These are phyloP conservation scores for Brassica juncea DNA, from an alignment of 345 rosid genomes.

Conservation along the genomic window DNA sequence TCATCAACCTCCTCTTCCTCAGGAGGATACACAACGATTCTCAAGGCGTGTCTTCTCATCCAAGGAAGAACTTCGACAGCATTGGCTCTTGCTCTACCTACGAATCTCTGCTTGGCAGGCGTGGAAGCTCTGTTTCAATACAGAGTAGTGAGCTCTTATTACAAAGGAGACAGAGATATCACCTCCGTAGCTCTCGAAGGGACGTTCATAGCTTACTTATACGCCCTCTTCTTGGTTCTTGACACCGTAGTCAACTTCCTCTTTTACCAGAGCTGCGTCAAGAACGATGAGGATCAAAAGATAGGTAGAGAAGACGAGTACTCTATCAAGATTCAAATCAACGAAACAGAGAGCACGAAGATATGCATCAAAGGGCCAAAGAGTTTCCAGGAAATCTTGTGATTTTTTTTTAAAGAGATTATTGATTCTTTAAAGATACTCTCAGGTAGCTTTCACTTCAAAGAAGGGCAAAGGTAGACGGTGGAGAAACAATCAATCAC, in stretches of 20 bases:
- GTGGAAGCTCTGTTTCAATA: constrained; percentile 76
- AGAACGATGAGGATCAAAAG: constrained; percentile 28
- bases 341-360: constrained; percentile 37
- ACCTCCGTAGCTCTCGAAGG: constrained; percentile 51
- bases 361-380: constrained; percentile 29
- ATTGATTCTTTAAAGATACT: constrained; percentile 33
- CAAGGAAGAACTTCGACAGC: constrained; percentile 66
- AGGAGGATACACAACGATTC: constrained; percentile 61
- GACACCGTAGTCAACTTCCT: constrained; percentile 59
- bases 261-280: constrained; percentile 62
- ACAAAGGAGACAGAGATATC: constrained; percentile 22
- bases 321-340: constrained; percentile 42
- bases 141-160: constrained; percentile 49
- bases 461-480: constrained; percentile 21
- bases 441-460: constrained; percentile 32
- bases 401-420: constrained; percentile 21
- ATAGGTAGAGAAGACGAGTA: constrained; percentile 39
- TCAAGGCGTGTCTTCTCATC: constrained; percentile 64
- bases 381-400: constrained; percentile 39
- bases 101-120: constrained; percentile 57
- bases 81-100: constrained; percentile 65
- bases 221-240: constrained; percentile 66
- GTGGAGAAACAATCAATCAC: constrained; percentile 20
- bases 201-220: constrained; percentile 64
- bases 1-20: constrained; percentile 38